These are phyloP conservation scores for Neurospora pannonica DNA, from an alignment of 495 filamentous ascomycete species.

Conservation along the genomic window DNA sequence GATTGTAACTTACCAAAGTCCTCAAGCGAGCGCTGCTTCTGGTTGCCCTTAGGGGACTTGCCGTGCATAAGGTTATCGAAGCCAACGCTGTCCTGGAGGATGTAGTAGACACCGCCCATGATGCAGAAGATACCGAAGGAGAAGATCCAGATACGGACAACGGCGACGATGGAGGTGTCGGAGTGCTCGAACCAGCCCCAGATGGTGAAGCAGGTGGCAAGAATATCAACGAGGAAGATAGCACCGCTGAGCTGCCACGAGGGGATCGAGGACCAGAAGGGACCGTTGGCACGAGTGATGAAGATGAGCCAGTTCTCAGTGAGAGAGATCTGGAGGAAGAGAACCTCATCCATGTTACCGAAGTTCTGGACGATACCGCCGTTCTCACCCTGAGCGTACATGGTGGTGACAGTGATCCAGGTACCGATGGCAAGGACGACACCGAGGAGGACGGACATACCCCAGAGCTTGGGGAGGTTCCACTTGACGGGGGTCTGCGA, in stretches of 20 bases:
- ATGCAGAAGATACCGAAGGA: conserved; percentile 67
- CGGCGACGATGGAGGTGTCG: conserved; percentile 62
- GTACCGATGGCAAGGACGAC: conserved; percentile 70
- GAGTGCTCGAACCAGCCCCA: conserved; percentile 67
- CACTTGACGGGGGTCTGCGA: conserved; percentile 83
- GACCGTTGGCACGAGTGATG: conserved; percentile 81
- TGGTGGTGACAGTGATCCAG: conserved; percentile 76
- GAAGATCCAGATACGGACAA: conserved; percentile 83
- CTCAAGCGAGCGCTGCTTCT: conserved; percentile 67
- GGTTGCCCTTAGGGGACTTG: conserved; percentile 64
- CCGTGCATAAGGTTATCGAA: conserved; percentile 94
- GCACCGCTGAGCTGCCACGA: conserved; percentile 73
- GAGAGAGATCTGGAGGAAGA: conserved; percentile 85
- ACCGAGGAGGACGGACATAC: conserved; percentile 76
- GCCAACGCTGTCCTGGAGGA: conserved; percentile 62
- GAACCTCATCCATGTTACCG: conserved; percentile 68
- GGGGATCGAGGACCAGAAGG: conserved; percentile 76
- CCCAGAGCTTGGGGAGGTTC: conserved; percentile 90
- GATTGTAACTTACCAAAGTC: conserved; percentile 55
- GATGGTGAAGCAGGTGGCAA: conserved; percentile 74
- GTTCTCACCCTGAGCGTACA: conserved; percentile 52
- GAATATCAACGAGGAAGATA: conserved; percentile 67
- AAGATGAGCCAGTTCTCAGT: conserved; percentile 97
- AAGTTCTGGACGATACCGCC: conserved; percentile 83
- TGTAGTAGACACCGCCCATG: conserved; percentile 56